Evolutionary conservation across 106 monocot genomes (phyloP), one percentile per base, ranked within the genome.

Genomic region (Phalaenopsis aphrodite): DNA sequence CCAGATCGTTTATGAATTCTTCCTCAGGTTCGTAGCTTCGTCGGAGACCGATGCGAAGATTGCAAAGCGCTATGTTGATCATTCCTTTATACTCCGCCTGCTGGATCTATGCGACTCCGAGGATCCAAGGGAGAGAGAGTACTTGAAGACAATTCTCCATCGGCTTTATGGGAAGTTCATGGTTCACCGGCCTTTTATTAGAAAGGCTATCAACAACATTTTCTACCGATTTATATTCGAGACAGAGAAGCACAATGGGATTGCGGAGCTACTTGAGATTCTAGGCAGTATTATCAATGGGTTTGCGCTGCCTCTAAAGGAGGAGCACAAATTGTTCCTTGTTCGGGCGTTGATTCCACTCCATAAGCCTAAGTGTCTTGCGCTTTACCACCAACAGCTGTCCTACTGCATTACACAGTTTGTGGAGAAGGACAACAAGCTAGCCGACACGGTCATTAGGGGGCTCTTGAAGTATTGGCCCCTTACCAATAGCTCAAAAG

Each of bases 391-490:
- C 75, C 90, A 90, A 56, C 90, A 90, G 56, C 75, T 90, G 47
- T 85, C 85, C 39, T 90, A 90, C 79, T 90, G 90, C 75, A 90
- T 90, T 18, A 77, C 87, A 23, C 90, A 90, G 65, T 90, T 87
- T 82, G 87, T 90, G n/a, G 90, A 90, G 79, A 90, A 90, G 73
- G 90, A 90, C 78, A 87, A 87, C 41, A 90, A 90, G 79, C 87
- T 90, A 55, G 90, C 90, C 10, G 90, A 90, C 61, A 90, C 84
- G 67, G 87, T 90, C 30, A 90, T 90, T 71, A 83, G 90, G 64
- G 90, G 90, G 3, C 79, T 90, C 81, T 68, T 90, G 66, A 90
- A 90, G 78, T 90, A 87, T 43, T 90, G 90, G 90, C 90, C 90
- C 1, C 46, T 90, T n/a, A 90, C 87, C 23, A 87, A 90, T 74